These are phyloP conservation scores for Penicillium waksmanii DNA, from an alignment of 495 filamentous ascomycete genomes.

Conservation along the genomic window DNA sequence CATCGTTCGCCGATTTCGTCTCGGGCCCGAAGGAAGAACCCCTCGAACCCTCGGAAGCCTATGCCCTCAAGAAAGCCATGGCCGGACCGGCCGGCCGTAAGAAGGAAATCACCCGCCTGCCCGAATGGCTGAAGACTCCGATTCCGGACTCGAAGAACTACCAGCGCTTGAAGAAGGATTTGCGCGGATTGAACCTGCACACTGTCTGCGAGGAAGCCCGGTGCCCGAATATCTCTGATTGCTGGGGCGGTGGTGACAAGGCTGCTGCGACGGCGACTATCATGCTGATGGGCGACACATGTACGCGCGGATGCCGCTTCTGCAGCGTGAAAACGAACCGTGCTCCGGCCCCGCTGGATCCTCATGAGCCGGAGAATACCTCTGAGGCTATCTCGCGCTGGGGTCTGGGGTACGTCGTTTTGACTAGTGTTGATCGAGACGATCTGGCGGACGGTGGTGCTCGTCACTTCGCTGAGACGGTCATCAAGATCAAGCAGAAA, in stretches of 20 bases:
- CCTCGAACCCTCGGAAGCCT: constrained; percentile 60
- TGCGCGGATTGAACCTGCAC: constrained; percentile 86
- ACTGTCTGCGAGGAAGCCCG: constrained; percentile 98
- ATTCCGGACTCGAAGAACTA: constrained; percentile 85
- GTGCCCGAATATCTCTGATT: constrained; percentile 96
- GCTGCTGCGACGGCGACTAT: constrained; percentile 93
- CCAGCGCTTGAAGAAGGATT: constrained; percentile 90
- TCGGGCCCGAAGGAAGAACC: constrained; percentile 55
- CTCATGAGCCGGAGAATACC: constrained; percentile 95
- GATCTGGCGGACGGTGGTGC: constrained; percentile 90
- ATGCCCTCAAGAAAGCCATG: constrained; percentile 71
- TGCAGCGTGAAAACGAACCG: constrained; percentile 92
- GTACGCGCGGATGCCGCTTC: constrained; percentile 95
- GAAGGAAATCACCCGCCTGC: constrained; percentile 88
- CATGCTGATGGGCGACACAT: constrained; percentile 99
- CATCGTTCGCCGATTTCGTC: constrained; percentile 85
- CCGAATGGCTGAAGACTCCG: constrained; percentile 94
- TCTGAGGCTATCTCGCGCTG: constrained; percentile 90
- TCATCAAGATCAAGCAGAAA: constrained; percentile 92
- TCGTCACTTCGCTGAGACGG: constrained; percentile 90
- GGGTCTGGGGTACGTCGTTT: constrained; percentile 94
- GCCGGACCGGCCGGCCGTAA: constrained; percentile 78
- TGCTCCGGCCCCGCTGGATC: constrained; percentile 79
- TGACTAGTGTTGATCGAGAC: constrained; percentile 92
- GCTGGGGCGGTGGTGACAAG: constrained; percentile 92